Evolutionary conservation across 2,329 filamentous ascomycete species (phyloP).

Genomic region (Aspergillus hortae): DNA sequence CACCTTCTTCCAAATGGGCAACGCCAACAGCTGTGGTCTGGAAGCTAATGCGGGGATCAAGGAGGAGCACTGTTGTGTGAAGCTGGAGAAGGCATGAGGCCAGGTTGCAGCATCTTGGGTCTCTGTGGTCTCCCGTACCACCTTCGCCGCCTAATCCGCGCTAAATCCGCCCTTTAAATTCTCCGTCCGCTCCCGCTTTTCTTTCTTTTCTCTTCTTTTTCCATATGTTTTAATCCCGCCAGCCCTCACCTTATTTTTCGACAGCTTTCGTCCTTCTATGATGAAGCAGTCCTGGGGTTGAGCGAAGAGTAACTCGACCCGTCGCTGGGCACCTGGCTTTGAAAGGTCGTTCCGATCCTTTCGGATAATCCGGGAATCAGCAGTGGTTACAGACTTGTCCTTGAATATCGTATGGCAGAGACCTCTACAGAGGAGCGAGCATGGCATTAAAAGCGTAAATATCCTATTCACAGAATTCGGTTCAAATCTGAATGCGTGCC

Average conservation of each 20-base stretch:
- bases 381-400: conserved; percentile 56
- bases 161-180: conserved; percentile 24
- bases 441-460: neutral
- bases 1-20: conserved; percentile 27
- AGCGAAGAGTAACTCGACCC: conserved; percentile 62
- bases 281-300: conserved; percentile 65
- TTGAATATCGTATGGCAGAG: neutral
- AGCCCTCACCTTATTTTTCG: conserved; percentile 50
- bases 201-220: conserved; percentile 36
- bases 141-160: conserved; percentile 3
- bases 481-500: neutral
- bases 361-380: conserved; percentile 68
- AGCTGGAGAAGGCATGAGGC: conserved; percentile 37
- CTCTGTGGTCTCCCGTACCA: conserved; percentile 30
- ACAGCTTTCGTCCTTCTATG: conserved; percentile 51
- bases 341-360: conserved; percentile 61
- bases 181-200: conserved; percentile 24
- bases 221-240: conserved; percentile 37
- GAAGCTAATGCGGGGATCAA: conserved; percentile 25
- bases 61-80: conserved; percentile 34
- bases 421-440: neutral
- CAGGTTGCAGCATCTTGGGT: conserved; percentile 44
- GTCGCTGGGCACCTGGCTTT: conserved; percentile 70
- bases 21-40: conserved; percentile 28
- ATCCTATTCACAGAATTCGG: neutral